Evolutionary conservation across 345 rosid species (phyloP).

Genomic region (Psidium guajava): DNA sequence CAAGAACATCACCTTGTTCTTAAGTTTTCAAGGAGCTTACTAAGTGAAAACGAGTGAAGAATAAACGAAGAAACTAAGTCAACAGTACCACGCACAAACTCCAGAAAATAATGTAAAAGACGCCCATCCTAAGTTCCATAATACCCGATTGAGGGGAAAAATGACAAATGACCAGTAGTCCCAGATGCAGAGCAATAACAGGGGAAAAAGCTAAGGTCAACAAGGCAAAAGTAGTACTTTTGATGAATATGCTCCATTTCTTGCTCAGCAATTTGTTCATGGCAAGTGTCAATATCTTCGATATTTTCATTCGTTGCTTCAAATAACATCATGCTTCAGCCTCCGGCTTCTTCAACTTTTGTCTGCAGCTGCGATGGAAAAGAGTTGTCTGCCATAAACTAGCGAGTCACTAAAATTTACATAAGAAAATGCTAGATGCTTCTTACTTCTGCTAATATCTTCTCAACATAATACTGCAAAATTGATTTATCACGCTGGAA

Average conservation of each 20-base stretch:
- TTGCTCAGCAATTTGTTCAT: constrained; percentile 98
- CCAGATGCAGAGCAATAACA: neutral
- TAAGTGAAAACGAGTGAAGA: neutral
- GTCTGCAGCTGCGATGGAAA: constrained; percentile 67
- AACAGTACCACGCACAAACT: neutral
- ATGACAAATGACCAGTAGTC: neutral
- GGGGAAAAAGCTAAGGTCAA: neutral
- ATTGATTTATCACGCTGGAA: too few relatives aligned
- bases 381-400: neutral
- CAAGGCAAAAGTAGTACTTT: constrained; percentile 35
- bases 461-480: neutral
- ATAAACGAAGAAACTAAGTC: neutral
- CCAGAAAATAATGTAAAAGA: neutral
- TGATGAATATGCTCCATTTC: constrained; percentile 99
- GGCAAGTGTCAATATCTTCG: constrained; percentile 76
- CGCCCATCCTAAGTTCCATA: neutral
- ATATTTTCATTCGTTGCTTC: constrained; percentile 93
- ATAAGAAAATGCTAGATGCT: neutral
- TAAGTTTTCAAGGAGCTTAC: neutral
- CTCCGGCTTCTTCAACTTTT: constrained; percentile 75
- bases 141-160: neutral
- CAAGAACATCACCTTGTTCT: neutral
- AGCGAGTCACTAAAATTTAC: neutral
- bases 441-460: neutral
- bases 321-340: constrained; percentile 93